Conservation (phyloP, 2,329 filamentous ascomycete species). For the Keithomyces neogunnii region DNA sequence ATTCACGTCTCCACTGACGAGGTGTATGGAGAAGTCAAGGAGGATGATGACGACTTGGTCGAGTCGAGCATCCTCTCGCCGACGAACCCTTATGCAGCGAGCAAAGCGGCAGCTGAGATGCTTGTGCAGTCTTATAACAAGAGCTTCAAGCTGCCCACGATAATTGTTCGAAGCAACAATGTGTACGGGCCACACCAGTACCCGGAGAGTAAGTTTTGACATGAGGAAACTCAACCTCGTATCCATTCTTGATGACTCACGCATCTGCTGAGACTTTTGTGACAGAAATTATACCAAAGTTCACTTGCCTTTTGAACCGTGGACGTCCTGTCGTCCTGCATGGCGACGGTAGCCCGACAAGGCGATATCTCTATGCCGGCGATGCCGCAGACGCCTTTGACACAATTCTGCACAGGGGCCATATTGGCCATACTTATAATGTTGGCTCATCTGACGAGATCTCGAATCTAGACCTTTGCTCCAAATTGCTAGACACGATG, state of each 20-base stretch:
- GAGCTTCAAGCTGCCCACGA: conserved; percentile 71
- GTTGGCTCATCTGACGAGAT: conserved; percentile 72
- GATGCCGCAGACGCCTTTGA: conserved; percentile 78
- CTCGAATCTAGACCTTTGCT: conserved; percentile 63
- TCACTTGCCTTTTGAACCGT: conserved; percentile 62
- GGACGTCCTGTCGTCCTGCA: conserved; percentile 62
- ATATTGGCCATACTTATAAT: conserved; percentile 71
- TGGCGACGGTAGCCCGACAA: conserved; percentile 65
- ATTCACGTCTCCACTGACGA: conserved; percentile 81
- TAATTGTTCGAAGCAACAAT: conserved; percentile 77
- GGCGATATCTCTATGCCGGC: conserved; percentile 69
- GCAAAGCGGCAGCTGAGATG: conserved; percentile 78
- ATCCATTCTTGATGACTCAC: background rate
- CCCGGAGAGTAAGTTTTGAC: conserved; percentile 58
- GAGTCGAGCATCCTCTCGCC: conserved; percentile 69
- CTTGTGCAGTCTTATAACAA: conserved; percentile 80
- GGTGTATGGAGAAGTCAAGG: conserved; percentile 73
- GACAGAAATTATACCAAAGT: conserved; percentile 76
- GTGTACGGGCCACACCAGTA: conserved; percentile 81
- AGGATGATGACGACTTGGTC: conserved; percentile 61
- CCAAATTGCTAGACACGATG: conserved; percentile 55
- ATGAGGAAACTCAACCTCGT: too few relatives aligned
- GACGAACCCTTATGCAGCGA: conserved; percentile 75
- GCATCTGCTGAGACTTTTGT: background rate
- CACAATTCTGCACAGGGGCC: conserved; percentile 71